Conservation (phyloP, 257 asterid species). For the Misopates orontium region DNA sequence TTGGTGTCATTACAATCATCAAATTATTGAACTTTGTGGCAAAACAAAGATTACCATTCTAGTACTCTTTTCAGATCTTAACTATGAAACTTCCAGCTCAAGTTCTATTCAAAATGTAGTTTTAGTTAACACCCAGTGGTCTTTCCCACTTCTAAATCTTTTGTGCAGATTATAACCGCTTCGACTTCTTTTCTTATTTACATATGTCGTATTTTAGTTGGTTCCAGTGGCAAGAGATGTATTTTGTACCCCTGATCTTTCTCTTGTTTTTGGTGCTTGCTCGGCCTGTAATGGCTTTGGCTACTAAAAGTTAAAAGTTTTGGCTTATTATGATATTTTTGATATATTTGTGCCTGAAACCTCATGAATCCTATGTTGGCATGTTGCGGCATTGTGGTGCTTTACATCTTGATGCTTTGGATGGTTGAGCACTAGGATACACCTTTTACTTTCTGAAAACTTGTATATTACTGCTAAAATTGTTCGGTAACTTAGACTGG, state of each 20-base stretch:
- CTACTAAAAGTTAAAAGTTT: slow-evolving; percentile 5
- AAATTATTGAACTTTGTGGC: slow-evolving; percentile 8
- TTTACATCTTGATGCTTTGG: slow-evolving; percentile 13
- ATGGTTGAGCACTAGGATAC: slow-evolving; percentile 7
- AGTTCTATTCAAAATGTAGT: neutral
- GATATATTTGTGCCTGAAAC: slow-evolving; percentile 7
- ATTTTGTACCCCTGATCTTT: slow-evolving; percentile 6
- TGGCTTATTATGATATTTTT: slow-evolving; percentile 3
- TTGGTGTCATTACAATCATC: neutral
- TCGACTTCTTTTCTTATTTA: neutral
- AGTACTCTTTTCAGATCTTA: slow-evolving; percentile 3
- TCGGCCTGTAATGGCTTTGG: slow-evolving; percentile 23
- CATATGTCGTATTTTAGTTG: slow-evolving; percentile 2
- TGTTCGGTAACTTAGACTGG: neutral
- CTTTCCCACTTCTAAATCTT: slow-evolving; percentile 1
- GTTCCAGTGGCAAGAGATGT: slow-evolving; percentile 11
- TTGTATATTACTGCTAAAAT: slow-evolving; percentile 10
- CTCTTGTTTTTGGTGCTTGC: slow-evolving; percentile 15
- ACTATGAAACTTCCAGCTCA: neutral
- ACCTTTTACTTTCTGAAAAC: slow-evolving; percentile 13
- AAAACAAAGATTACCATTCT: neutral
- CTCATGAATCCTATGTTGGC: neutral
- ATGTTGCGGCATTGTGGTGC: slow-evolving; percentile 10
- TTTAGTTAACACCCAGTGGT: neutral
- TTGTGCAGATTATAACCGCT: neutral